phyloP scores from a whole-genome alignment of 2,329 filamentous ascomycete genomes.

The Dactylella cylindrospora region DNA sequence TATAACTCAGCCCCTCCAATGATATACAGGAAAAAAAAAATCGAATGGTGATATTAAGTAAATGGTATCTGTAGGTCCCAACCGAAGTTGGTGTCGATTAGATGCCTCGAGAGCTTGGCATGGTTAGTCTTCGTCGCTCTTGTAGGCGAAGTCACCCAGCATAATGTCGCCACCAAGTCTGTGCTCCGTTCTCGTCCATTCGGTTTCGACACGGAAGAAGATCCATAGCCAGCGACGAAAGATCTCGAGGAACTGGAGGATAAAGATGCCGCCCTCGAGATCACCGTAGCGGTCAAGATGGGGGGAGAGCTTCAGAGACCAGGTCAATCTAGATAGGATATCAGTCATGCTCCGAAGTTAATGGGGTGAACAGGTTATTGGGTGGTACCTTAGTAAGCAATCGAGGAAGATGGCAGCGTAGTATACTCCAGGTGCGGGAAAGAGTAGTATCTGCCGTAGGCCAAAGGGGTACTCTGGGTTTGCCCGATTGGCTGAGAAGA shows the following conservation, averaged over 20 bases:
- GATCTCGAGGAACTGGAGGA: constrained; percentile 84
- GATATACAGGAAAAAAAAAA: background rate
- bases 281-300: constrained; percentile 82
- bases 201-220: constrained; percentile 90
- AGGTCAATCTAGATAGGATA: constrained; percentile 65
- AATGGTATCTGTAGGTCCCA: no score
- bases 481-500: constrained; percentile 62
- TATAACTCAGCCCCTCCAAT: no score
- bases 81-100: no score
- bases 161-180: constrained; percentile 67
- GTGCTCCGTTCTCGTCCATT: constrained; percentile 72
- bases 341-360: constrained; percentile 76
- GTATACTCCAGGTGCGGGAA: constrained; percentile 73
- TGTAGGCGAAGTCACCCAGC: constrained; percentile 69
- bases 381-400: constrained; percentile 69
- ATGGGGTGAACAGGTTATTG: constrained; percentile 74
- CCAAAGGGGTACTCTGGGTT: constrained; percentile 71
- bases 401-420: constrained; percentile 79
- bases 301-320: constrained; percentile 82
- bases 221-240: constrained; percentile 93
- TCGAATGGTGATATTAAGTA: background rate
- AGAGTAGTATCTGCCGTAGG: constrained; percentile 71
- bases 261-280: constrained; percentile 82
- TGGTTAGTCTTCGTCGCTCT: constrained; percentile 61
- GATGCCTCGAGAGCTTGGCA: background rate